Conservation (phyloP, 371 early-diverging fungal species). For the Actinomortierella ambigua region DNA sequence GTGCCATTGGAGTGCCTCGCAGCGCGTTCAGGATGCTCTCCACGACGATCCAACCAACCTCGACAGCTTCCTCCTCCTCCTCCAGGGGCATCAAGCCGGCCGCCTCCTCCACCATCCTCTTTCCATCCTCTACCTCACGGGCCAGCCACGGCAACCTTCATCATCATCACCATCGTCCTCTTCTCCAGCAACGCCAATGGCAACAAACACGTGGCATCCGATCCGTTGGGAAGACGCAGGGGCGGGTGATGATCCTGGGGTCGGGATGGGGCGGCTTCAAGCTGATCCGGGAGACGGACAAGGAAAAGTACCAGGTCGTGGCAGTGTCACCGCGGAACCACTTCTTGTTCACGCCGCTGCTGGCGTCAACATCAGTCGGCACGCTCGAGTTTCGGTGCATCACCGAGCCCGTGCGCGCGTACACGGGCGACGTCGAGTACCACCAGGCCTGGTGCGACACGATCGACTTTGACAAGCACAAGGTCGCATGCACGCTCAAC, state of each 20-base stretch:
- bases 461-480: constrained; percentile 54
- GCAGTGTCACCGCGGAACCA: constrained; percentile 81
- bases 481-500: constrained; percentile 47
- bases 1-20: no score
- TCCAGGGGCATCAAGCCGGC: no score
- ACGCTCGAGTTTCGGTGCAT: constrained; percentile 85
- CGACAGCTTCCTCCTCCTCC: no score
- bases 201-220: background rate
- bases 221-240: constrained; percentile 8
- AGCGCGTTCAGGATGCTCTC: no score
- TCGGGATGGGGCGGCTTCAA: constrained; percentile 79
- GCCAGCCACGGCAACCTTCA: no score
- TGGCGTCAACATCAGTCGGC: constrained; percentile 83
- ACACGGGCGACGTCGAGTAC: constrained; percentile 61
- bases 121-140: no score
- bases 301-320: constrained; percentile 66
- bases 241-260: constrained; percentile 57
- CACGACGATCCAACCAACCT: no score
- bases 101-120: no score
- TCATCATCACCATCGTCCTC: no score
- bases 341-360: constrained; percentile 83
- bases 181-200: no score
- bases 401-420: constrained; percentile 71
- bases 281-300: constrained; percentile 63
- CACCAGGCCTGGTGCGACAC: constrained; percentile 71